phyloP scores from a whole-genome alignment of 345 rosid genomes.

The Sonneratia caseolaris region DNA sequence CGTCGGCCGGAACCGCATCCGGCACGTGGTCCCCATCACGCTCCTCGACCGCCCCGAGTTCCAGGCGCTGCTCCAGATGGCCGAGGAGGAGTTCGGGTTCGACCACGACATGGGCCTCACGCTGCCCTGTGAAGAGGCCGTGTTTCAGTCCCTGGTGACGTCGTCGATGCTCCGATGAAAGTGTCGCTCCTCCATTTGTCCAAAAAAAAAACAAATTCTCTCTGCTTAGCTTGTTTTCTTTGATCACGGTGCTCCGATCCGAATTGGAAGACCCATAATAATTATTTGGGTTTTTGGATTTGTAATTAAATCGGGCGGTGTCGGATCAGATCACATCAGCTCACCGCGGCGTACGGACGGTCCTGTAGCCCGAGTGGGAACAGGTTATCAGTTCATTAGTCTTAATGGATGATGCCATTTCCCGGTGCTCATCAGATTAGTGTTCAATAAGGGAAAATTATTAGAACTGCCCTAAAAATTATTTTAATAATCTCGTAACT shows the following conservation, averaged over 20 bases:
- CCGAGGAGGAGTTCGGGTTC: conserved; percentile 43
- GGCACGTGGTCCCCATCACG: conserved; percentile 31
- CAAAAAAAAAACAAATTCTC: too few species aligned
- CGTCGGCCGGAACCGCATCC: conserved; percentile 29
- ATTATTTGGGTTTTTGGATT: conserved; percentile 6
- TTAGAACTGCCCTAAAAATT: too few species aligned
- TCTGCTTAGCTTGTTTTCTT: too few species aligned
- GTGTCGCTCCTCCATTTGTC: background rate
- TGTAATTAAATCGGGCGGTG: background rate
- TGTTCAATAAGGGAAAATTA: too few species aligned
- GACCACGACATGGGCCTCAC: conserved; percentile 40
- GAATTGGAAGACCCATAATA: background rate
- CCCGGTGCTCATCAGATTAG: too few species aligned
- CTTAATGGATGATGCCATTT: too few species aligned
- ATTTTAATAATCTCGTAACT: too few species aligned
- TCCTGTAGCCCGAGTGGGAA: background rate
- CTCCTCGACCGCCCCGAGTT: conserved; percentile 31
- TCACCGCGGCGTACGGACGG: background rate
- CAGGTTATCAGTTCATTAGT: too few species aligned
- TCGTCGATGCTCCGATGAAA: background rate
- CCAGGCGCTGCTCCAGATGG: conserved; percentile 27
- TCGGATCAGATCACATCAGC: background rate
- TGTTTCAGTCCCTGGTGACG: conserved; percentile 22
- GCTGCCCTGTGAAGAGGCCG: conserved; percentile 37
- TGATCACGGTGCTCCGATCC: background rate